phyloP scores from a whole-genome alignment of 257 asterid genomes.

The Prunella vulgaris region DNA sequence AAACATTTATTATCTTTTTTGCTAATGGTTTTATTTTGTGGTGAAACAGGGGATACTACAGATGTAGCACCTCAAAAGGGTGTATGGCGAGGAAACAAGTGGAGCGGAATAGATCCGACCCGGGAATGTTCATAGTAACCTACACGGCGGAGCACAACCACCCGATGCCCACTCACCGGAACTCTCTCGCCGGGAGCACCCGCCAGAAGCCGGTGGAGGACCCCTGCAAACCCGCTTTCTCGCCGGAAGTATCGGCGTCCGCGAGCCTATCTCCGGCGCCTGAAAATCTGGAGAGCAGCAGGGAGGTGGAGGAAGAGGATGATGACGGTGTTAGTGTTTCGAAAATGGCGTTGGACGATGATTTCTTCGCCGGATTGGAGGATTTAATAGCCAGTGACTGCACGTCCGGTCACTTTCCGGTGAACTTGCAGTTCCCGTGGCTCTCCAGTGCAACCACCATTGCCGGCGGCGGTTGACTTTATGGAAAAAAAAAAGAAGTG shows the following conservation, averaged over 20 bases:
- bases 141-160: conserved; percentile 93
- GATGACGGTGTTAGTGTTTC: conserved; percentile 39
- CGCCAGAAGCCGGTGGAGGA: conserved; percentile 55
- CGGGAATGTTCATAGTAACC: conserved; percentile 81
- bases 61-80: conserved; percentile 89
- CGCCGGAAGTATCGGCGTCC: too few relatives aligned
- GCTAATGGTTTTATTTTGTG: background rate
- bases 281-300: conserved; percentile 48
- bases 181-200: conserved; percentile 82
- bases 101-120: conserved; percentile 95
- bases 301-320: conserved; percentile 44
- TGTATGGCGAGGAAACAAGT: conserved; percentile 95
- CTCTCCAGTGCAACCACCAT: conserved; percentile 43
- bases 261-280: too few relatives aligned
- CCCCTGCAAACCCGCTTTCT: conserved; percentile 31
- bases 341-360: conserved; percentile 44
- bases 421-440: conserved; percentile 46
- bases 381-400: conserved; percentile 45
- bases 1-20: background rate
- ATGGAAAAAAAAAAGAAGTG: conserved; percentile 3
- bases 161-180: conserved; percentile 89
- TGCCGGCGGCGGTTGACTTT: conserved; percentile 61
- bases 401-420: conserved; percentile 32
- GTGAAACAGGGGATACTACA: conserved; percentile 75
- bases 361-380: conserved; percentile 76